Conservation (phyloP, 2,329 filamentous ascomycete species). For the Aspergillus sp. region DNA sequence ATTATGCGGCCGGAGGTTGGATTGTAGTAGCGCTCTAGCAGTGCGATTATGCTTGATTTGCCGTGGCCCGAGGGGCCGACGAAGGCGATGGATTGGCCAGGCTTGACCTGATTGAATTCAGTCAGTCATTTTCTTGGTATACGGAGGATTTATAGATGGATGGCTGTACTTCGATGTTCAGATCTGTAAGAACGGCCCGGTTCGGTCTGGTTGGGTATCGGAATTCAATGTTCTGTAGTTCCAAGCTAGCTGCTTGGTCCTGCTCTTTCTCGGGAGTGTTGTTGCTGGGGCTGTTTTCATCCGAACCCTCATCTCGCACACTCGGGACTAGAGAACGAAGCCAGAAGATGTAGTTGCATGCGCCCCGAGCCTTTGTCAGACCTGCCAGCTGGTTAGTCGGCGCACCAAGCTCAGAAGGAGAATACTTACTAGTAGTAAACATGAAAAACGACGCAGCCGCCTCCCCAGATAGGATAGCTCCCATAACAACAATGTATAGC, state of each 20-base stretch:
- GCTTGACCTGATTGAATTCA: not conserved
- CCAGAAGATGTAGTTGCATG: slow-evolving; percentile 77
- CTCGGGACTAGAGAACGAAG: slow-evolving; percentile 80
- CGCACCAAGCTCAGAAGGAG: slow-evolving; percentile 89
- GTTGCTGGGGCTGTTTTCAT: not conserved
- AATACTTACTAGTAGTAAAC: slow-evolving; percentile 40
- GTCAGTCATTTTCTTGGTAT: slow-evolving; percentile 32
- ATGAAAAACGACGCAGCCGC: not conserved
- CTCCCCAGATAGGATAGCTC: not conserved
- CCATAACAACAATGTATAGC: not conserved
- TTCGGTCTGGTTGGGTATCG: not conserved
- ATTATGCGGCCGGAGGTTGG: slow-evolving; percentile 78
- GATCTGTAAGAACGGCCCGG: not conserved
- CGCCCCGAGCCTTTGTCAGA: slow-evolving; percentile 89
- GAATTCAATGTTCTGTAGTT: not conserved
- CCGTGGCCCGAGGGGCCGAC: slow-evolving; percentile 95
- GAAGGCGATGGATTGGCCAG: slow-evolving; percentile 64
- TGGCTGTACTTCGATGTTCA: not conserved
- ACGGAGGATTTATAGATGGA: slow-evolving; percentile 18
- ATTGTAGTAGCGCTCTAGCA: slow-evolving; percentile 95
- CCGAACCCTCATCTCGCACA: slow-evolving; percentile 65
- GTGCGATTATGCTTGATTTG: slow-evolving; percentile 89
- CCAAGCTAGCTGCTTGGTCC: not conserved
- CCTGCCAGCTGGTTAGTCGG: slow-evolving; percentile 89
- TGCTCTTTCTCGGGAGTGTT: slow-evolving; percentile 64